phyloP scores from a whole-genome alignment of 2,329 filamentous ascomycete genomes.

The Paracorniculantispora psalliotae region DNA sequence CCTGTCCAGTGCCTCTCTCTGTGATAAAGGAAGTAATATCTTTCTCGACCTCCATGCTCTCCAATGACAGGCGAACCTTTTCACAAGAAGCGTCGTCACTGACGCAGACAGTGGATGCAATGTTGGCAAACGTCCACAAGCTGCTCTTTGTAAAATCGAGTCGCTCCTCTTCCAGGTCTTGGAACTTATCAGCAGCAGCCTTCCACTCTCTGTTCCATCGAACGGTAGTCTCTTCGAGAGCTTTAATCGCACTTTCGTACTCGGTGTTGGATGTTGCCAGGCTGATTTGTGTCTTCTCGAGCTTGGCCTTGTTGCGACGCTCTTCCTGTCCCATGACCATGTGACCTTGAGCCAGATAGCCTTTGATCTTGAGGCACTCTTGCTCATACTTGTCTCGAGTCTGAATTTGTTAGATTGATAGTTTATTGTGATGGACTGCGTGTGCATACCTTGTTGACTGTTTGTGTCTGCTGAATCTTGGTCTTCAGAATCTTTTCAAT shows the following conservation, averaged over 20 bases:
- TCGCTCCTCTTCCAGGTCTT: constrained; percentile 95
- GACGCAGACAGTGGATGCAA: constrained; percentile 94
- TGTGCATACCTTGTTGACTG: constrained; percentile 76
- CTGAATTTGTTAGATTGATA: constrained; percentile 36
- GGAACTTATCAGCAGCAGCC: constrained; percentile 95
- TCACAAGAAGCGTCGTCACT: constrained; percentile 96
- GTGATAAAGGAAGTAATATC: constrained; percentile 88
- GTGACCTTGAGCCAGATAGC: constrained; percentile 94
- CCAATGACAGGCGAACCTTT: constrained; percentile 87
- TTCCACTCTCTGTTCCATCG: constrained; percentile 99
- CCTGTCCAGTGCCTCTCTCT: constrained; percentile 85
- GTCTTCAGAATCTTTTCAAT: constrained; percentile 92
- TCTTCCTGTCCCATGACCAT: constrained; percentile 99
- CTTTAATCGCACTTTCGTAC: constrained; percentile 89
- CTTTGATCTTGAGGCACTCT: constrained; percentile 96
- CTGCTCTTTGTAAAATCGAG: constrained; percentile 97
- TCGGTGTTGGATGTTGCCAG: constrained; percentile 86
- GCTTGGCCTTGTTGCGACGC: constrained; percentile 95
- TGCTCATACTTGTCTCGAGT: constrained; percentile 93
- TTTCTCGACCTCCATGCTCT: constrained; percentile 94
- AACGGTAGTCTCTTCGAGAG: constrained; percentile 88
- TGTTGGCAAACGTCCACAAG: constrained; percentile 96
- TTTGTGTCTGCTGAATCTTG: constrained; percentile 85
- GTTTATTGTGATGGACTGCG: not conserved
- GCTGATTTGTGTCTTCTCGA: constrained; percentile 97